Evolutionary conservation across 2,329 filamentous ascomycete species (phyloP).

Genomic region (Colletotrichum coccodes): DNA sequence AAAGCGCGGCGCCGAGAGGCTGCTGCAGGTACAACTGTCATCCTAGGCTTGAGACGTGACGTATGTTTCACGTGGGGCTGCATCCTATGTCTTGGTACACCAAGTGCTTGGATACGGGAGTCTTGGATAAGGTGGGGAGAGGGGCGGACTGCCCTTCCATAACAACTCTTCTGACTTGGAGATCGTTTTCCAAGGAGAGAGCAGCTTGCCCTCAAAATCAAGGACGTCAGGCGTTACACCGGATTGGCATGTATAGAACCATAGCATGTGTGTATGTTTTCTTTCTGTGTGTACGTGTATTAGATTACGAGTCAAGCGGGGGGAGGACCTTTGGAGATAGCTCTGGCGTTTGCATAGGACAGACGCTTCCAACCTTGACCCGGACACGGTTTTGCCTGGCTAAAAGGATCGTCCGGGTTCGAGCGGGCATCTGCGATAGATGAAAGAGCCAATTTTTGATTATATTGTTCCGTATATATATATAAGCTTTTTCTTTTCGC

Average conservation of each 20-base stretch:
- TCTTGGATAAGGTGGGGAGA: slow-evolving; percentile 1
- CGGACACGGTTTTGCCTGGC: not conserved
- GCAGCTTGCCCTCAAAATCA: not conserved
- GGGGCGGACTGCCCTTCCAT: not conserved
- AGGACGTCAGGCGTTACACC: not conserved
- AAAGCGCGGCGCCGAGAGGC: not conserved
- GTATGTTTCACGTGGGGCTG: slow-evolving; percentile 14
- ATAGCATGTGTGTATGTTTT: not conserved
- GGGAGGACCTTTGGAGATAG: slow-evolving; percentile 3
- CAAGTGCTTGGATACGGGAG: slow-evolving; percentile 6
- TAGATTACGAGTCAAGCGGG: not conserved
- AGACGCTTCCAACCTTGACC: not conserved
- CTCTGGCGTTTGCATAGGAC: slow-evolving; percentile 16
- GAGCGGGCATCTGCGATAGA: not conserved
- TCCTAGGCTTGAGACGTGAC: slow-evolving; percentile 26
- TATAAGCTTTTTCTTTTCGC: not conserved
- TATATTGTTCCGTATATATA: not conserved
- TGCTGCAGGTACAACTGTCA: slow-evolving; percentile 5
- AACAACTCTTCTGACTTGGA: not conserved
- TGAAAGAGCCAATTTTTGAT: not conserved
- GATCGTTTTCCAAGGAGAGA: not conserved
- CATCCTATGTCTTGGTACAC: not conserved
- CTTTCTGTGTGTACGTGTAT: not conserved
- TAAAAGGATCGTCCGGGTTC: not conserved
- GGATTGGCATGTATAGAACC: not conserved